Conservation (phyloP, 805 yeast genomes). For the Nakazawaea ambrosiae region DNA sequence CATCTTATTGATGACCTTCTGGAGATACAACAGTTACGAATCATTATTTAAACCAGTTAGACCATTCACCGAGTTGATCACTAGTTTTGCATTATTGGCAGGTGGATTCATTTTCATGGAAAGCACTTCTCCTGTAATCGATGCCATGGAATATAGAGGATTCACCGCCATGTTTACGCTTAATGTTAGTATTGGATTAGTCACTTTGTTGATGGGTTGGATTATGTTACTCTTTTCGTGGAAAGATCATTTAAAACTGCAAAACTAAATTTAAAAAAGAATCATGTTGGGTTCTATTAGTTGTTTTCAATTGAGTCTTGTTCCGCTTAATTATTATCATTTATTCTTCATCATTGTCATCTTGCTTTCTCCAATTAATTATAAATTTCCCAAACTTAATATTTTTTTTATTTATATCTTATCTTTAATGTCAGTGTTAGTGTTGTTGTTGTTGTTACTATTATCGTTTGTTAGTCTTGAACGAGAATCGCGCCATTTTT, state of each 20-base stretch:
- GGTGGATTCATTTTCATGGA: slow-evolving; percentile 95
- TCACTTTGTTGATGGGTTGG: slow-evolving; percentile 84
- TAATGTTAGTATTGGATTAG: slow-evolving; percentile 75
- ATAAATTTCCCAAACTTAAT: no score
- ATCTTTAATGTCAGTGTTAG: no score
- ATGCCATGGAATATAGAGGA: slow-evolving; percentile 77
- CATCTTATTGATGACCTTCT: slow-evolving; percentile 44
- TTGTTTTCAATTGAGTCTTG: no score
- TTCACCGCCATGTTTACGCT: slow-evolving; percentile 85
- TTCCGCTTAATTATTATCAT: no score
- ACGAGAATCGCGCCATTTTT: no score
- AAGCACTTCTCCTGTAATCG: slow-evolving; percentile 79
- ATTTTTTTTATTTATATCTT: no score
- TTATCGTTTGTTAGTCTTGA: no score
- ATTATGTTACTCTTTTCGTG: slow-evolving; percentile 62
- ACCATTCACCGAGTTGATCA: slow-evolving; percentile 83
- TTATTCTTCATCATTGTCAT: no score
- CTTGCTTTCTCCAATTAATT: no score
- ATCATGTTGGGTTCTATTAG: no score
- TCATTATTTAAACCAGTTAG: slow-evolving; percentile 39
- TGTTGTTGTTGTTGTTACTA: no score
- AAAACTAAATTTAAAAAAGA: no score
- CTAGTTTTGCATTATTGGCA: slow-evolving; percentile 69
- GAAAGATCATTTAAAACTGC: slow-evolving; percentile 41
- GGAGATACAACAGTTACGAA: slow-evolving; percentile 25